A percentile compares a stretch with the other conserved stretches of the same genome.
Conservation (phyloP, 495 filamentous ascomycete species). For the Bryoglossum gracile region DNA sequence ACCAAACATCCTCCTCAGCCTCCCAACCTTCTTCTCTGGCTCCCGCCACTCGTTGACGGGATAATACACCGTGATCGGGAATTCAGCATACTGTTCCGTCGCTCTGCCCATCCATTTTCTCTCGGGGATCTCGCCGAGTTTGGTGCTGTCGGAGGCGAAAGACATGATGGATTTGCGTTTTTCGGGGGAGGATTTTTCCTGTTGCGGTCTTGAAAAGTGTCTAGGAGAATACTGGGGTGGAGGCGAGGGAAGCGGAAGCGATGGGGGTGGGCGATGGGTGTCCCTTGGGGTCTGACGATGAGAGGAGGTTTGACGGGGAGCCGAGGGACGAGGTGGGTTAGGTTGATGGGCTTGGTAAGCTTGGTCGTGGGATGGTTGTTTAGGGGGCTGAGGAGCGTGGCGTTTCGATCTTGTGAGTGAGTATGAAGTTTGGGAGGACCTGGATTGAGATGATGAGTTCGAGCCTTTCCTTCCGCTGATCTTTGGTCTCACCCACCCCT, state of each 20-base stretch:
- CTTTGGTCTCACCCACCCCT: slow-evolving; percentile 19
- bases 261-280: neutral
- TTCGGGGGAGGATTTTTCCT: neutral
- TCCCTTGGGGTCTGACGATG: neutral
- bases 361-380: neutral
- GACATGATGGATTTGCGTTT: slow-evolving; percentile 18
- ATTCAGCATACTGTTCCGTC: neutral
- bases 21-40: slow-evolving; percentile 19
- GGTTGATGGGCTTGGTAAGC: too few relatives aligned
- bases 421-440: neutral
- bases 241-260: neutral
- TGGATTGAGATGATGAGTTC: slow-evolving; percentile 3
- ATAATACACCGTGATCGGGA: slow-evolving; percentile 12
- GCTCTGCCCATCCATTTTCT: slow-evolving; percentile 14
- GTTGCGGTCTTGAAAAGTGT: too few relatives aligned
- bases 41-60: slow-evolving; percentile 17
- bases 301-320: neutral
- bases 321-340: neutral
- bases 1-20: slow-evolving; percentile 22
- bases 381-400: too few relatives aligned
- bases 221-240: neutral
- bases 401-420: neutral
- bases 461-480: slow-evolving; percentile 12
- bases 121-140: slow-evolving; percentile 26
- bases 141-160: slow-evolving; percentile 24